Evolutionary conservation across 345 rosid genomes (phyloP), one percentile per base, ranked within the genome.

Genomic region (Eutrema japonicum): DNA sequence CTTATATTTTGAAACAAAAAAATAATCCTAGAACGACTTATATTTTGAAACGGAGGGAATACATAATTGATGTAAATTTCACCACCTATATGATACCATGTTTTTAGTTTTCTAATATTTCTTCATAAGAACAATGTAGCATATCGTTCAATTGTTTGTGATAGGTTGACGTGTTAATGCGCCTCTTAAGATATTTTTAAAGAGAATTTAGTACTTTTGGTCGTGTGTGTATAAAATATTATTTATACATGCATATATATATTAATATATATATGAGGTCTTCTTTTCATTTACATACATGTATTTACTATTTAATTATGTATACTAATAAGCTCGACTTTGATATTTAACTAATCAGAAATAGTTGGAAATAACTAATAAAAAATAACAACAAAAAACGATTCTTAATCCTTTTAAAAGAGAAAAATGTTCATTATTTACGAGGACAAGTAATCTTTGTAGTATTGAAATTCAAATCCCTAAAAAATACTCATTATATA

Each of bases 161-260:
- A 13, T 48, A 65, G 52, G 50, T 64, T 12, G 71, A 54, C 71
- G 71, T 73, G 77, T 55, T 64, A 73, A 46, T 53, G 77, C 45
- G 30, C 47, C 32, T 63, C 54, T 64, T 42, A 51, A 52, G 37
- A 32, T 72, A 42, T 11, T 22, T 9, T 46, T 10, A 18, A 62
- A 56, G 27, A 26, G 57, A 46, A 49, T 46, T 43, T 63, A 72
- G 33, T 55, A 65, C 71, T 65, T 64, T 47, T 65, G 71, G 57
- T 64, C 77, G 71, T 68, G 72, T 37, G 70, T 55, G 62, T 72
- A 72, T 71, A 53, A 26, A 72, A 32, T 29, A 71, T 61, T 63
- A 54, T 50, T 16, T 16, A 51, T 51, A 60, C 68, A 32, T 56
- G 55, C 65, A 45, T n/a, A 70, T 12, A 70, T 12, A n/a, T n/a